A percentile compares a stretch with the other conserved stretches of the same genome.
Conservation (phyloP, 352 stramenopile genomes). For the Globisporangium nunn region DNA sequence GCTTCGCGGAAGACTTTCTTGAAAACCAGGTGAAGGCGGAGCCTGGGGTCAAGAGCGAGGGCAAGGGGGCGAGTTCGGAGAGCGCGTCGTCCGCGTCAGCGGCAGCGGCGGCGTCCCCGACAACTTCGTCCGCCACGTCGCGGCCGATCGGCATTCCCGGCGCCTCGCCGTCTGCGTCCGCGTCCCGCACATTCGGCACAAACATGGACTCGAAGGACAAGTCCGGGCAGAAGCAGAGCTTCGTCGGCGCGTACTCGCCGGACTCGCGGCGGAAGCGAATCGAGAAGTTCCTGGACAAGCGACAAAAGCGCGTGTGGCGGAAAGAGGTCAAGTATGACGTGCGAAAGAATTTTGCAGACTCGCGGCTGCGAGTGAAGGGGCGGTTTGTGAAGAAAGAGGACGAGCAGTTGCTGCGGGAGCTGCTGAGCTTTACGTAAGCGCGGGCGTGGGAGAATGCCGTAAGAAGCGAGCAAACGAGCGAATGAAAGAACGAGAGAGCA, state of each 20-base stretch:
- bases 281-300: constrained; percentile 93
- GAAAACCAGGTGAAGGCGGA: constrained; percentile 69
- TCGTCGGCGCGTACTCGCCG: constrained; percentile 93
- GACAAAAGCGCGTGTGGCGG: constrained; percentile 92
- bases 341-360: constrained; percentile 98
- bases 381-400: constrained; percentile 98
- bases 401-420: constrained; percentile 81
- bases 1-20: constrained; percentile 82
- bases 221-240: constrained; percentile 63
- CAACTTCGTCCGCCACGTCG: constrained; percentile 45
- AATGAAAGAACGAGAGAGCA: not conserved
- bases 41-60: constrained; percentile 27
- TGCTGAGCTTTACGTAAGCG: constrained; percentile 77
- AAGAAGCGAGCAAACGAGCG: not conserved
- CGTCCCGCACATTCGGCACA: constrained; percentile 29
- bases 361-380: constrained; percentile 93
- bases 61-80: constrained; percentile 16
- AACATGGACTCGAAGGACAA: constrained; percentile 44
- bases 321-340: constrained; percentile 98
- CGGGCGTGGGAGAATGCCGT: not conserved
- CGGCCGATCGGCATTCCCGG: constrained; percentile 79
- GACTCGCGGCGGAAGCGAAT: constrained; percentile 90
- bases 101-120: constrained; percentile 13
- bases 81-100: constrained; percentile 4
- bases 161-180: constrained; percentile 23